Evolutionary conservation across 306 rosid species (phyloP).

Genomic region (Argentina anserina): DNA sequence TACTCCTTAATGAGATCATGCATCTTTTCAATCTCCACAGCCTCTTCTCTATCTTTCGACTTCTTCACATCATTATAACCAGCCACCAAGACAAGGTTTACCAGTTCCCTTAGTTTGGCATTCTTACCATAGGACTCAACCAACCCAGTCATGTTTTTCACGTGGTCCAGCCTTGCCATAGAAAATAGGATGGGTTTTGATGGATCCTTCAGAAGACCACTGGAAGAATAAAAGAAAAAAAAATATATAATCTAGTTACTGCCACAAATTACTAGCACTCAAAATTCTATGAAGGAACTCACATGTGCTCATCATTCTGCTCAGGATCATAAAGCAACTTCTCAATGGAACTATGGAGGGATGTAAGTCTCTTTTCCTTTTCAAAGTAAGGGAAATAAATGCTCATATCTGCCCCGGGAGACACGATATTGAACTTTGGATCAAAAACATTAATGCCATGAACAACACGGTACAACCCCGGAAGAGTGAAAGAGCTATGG

Average conservation of each 20-base stretch:
- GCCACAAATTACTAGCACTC: background rate
- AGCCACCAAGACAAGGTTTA: slow-evolving; percentile 75
- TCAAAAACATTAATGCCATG: slow-evolving; percentile 96
- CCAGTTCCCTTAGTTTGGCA: slow-evolving; percentile 72
- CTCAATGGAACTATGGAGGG: slow-evolving; percentile 76
- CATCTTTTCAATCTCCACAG: slow-evolving; percentile 90
- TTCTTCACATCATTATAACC: slow-evolving; percentile 72
- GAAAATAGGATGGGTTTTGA: slow-evolving; percentile 88
- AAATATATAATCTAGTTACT: slow-evolving; percentile 10
- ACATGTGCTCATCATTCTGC: slow-evolving; percentile 69
- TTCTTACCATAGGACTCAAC: slow-evolving; percentile 78
- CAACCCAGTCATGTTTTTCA: slow-evolving; percentile 78
- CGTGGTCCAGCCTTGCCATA: slow-evolving; percentile 83
- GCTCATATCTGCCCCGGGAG: slow-evolving; percentile 91
- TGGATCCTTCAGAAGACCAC: slow-evolving; percentile 62
- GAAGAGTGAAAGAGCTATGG: slow-evolving; percentile 84
- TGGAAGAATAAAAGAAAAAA: slow-evolving; percentile 35
- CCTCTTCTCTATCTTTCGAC: slow-evolving; percentile 89
- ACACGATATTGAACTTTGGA: slow-evolving; percentile 95
- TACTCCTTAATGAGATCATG: slow-evolving; percentile 56
- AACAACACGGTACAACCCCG: slow-evolving; percentile 85
- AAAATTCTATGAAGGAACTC: slow-evolving; percentile 32
- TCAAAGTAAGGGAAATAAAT: slow-evolving; percentile 87
- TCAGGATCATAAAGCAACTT: slow-evolving; percentile 56
- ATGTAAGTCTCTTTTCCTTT: slow-evolving; percentile 66